Conservation (phyloP, 192 early-diverging fungal genomes). For the Backusella psychrophila region DNA sequence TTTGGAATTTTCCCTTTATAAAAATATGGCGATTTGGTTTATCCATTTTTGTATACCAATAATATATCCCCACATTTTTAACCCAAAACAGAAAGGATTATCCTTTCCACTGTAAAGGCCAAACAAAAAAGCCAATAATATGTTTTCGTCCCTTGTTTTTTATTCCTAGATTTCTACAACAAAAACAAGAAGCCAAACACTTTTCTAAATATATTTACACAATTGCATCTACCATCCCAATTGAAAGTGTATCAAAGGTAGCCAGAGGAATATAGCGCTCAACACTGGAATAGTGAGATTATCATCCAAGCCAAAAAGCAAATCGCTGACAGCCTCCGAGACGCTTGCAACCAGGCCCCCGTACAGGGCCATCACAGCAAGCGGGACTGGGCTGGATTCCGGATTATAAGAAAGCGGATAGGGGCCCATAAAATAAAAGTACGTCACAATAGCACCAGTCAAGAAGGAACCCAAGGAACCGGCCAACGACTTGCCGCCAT, state of each 20-base stretch:
- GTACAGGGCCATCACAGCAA: slow-evolving; percentile 26
- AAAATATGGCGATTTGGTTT: background rate
- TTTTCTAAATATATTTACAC: background rate
- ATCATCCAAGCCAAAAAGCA: slow-evolving; percentile 41
- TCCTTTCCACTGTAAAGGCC: background rate
- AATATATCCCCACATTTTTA: background rate
- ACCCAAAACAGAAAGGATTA: background rate
- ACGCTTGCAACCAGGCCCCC: slow-evolving; percentile 40
- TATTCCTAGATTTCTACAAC: background rate
- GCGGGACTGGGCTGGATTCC: slow-evolving; percentile 3
- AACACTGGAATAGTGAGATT: slow-evolving; percentile 44
- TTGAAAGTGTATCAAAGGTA: slow-evolving; percentile 21
- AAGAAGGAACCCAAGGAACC: slow-evolving; percentile 37
- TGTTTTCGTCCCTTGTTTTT: background rate
- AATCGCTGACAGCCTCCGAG: slow-evolving; percentile 37
- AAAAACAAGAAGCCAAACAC: no score
- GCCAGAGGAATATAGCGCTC: slow-evolving; percentile 38
- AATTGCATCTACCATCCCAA: slow-evolving; percentile 6
- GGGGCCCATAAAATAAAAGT: slow-evolving; percentile 24
- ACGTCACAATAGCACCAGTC: slow-evolving; percentile 35
- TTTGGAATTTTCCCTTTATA: background rate
- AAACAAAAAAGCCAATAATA: background rate
- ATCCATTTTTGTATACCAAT: background rate
- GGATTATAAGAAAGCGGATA: slow-evolving; percentile 8
- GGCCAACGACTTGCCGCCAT: slow-evolving; percentile 42